Evolutionary conservation across 805 yeast genomes (phyloP), one percentile per base, ranked within the genome.

Genomic region (Aciculoconidium aculeatum): DNA sequence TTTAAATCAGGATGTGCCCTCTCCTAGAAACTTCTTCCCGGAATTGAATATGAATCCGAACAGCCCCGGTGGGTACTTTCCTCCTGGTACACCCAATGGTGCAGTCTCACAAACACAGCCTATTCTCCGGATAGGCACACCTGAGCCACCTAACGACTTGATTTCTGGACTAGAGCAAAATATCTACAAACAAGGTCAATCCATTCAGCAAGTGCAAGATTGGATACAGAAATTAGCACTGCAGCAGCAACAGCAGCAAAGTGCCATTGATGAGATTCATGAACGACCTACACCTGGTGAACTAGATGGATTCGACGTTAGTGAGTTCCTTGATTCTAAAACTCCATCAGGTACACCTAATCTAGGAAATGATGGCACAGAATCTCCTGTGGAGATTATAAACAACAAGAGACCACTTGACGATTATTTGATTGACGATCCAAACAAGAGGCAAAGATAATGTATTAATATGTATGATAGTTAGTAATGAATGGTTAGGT

Each of bases 131-230:
- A 19, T 34, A 25, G 38, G 32, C 6, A 24, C 33, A 5, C 23
- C 31, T 11, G 36, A 30, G 15, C 31, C 29, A 2, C 11, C 11
- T 14, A 33, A 34, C 8, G 21, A 31, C 9, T 34, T 30, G 3
- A 42, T 56, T 31, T 37, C 56, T 14, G 70, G 63, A 11, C 58
- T 73, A 26, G 75, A 72, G 38, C 62, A 61, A 25, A 72, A 61
- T 33, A 51, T 72, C 7, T 51, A 51, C 27, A 65, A 61, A 41
- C 75, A 72, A 39, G 75, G 75, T 8, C 67, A 63, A 36, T 65
- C 75, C 3, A 59, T 73, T 31, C 71, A 61, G 45, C 77, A 72
- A 43, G 74, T 70, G 2, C 74, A 70, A 44, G 77, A 73, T 36
- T 72, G 77, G 77, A 61, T 72, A 26, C 68, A 59, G 30, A 62